Conservation (phyloP, 2,329 filamentous ascomycete species). For the Trichoderma koningii region DNA sequence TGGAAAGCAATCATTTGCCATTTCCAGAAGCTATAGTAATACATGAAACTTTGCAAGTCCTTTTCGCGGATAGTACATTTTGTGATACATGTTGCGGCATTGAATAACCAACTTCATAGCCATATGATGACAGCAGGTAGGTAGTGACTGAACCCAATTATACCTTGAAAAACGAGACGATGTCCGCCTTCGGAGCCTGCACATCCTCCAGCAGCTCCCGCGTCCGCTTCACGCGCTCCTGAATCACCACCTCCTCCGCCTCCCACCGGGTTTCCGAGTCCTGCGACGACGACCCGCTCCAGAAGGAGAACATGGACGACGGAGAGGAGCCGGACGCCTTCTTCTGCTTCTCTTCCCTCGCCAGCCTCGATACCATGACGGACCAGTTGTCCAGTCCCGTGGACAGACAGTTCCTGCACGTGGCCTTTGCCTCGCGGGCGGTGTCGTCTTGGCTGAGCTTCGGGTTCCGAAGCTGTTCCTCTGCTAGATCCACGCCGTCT, state of each 20-base stretch:
- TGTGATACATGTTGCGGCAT: constrained; percentile 2
- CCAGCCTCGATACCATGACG: constrained; percentile 72
- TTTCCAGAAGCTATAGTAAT: constrained; percentile 13
- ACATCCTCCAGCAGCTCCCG: constrained; percentile 56
- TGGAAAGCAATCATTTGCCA: background rate
- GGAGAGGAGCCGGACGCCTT: constrained; percentile 40
- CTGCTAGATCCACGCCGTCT: constrained; percentile 80
- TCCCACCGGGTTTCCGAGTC: constrained; percentile 52
- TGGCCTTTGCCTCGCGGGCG: constrained; percentile 45
- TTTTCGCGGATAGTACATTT: background rate
- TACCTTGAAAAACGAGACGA: constrained; percentile 46
- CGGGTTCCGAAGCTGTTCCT: constrained; percentile 61
- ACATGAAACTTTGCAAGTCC: background rate
- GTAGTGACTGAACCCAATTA: constrained; percentile 33
- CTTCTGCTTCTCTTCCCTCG: constrained; percentile 50
- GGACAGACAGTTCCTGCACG: constrained; percentile 75
- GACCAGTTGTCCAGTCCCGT: constrained; percentile 81
- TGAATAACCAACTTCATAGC: background rate
- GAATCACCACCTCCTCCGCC: constrained; percentile 57
- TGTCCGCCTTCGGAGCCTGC: constrained; percentile 40
- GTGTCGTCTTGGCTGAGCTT: constrained; percentile 31
- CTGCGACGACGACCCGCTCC: constrained; percentile 39
- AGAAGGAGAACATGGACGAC: constrained; percentile 42
- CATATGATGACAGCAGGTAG: background rate
- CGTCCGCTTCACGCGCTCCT: constrained; percentile 54